These are phyloP conservation scores for Fusarium albidum DNA, from an alignment of 2,329 filamentous ascomycete species.

Conservation along the genomic window DNA sequence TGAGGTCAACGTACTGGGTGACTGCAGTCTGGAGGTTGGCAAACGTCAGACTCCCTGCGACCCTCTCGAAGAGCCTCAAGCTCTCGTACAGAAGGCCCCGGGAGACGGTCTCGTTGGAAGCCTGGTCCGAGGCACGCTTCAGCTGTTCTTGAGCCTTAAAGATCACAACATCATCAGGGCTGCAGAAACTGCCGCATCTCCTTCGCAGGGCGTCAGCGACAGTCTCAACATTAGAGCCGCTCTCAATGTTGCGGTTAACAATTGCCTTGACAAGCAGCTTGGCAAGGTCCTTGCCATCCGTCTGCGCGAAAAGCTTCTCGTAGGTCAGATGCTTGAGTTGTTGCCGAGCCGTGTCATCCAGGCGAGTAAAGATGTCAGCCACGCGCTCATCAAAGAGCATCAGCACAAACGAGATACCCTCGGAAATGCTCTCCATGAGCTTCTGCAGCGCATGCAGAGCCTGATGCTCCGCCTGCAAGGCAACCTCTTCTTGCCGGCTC, in stretches of 20 bases:
- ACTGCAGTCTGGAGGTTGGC: slow-evolving; percentile 83
- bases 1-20: slow-evolving; percentile 78
- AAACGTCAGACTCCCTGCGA: slow-evolving; percentile 82
- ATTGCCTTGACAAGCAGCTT: slow-evolving; percentile 97
- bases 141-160: slow-evolving; percentile 98
- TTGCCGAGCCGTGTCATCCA: slow-evolving; percentile 75
- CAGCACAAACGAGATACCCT: slow-evolving; percentile 94
- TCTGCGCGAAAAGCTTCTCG: slow-evolving; percentile 83
- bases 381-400: slow-evolving; percentile 95
- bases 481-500: slow-evolving; percentile 89
- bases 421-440: slow-evolving; percentile 88
- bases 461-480: slow-evolving; percentile 92
- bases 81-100: slow-evolving; percentile 88
- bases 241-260: slow-evolving; percentile 96
- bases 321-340: slow-evolving; percentile 82
- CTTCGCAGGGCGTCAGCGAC: slow-evolving; percentile 93
- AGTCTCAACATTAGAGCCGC: slow-evolving; percentile 95
- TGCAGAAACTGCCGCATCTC: slow-evolving; percentile 96
- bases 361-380: slow-evolving; percentile 81
- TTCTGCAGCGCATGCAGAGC: slow-evolving; percentile 86
- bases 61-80: slow-evolving; percentile 85
- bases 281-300: slow-evolving; percentile 84
- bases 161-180: slow-evolving; percentile 94
- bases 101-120: slow-evolving; percentile 76
- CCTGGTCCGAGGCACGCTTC: slow-evolving; percentile 84